Conservation (phyloP, 2,329 filamentous ascomycete species). For the Gnomoniopsis smithogilvyi region DNA sequence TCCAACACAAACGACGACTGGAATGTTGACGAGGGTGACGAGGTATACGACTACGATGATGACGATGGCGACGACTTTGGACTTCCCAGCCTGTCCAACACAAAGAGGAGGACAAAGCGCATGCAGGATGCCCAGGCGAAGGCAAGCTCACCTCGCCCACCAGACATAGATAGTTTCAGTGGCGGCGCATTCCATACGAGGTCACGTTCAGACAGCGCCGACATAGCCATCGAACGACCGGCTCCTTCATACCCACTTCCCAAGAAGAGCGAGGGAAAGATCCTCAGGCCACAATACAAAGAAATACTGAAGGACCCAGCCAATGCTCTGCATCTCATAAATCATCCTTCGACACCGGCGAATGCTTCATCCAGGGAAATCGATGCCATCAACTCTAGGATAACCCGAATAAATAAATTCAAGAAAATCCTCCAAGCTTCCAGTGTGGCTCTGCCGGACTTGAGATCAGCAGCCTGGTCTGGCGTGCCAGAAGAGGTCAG, state of each 20-base stretch:
- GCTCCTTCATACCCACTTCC: slow-evolving; percentile 80
- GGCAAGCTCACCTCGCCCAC: slow-evolving; percentile 20
- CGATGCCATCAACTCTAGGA: slow-evolving; percentile 81
- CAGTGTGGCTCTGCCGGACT: slow-evolving; percentile 78
- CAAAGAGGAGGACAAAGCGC: slow-evolving; percentile 68
- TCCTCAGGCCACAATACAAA: slow-evolving; percentile 94
- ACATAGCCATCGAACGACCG: slow-evolving; percentile 89
- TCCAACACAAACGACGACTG: slow-evolving; percentile 81
- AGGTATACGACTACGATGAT: slow-evolving; percentile 77
- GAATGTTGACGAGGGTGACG: slow-evolving; percentile 70
- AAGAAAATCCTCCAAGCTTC: slow-evolving; percentile 93
- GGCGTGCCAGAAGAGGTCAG: slow-evolving; percentile 93
- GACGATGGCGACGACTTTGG: slow-evolving; percentile 95
- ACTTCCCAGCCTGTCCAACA: slow-evolving; percentile 85
- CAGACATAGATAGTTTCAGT: slow-evolving; percentile 9
- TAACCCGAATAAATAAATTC: slow-evolving; percentile 97
- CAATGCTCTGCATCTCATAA: slow-evolving; percentile 91
- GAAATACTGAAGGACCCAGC: slow-evolving; percentile 87
- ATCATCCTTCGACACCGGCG: slow-evolving; percentile 71
- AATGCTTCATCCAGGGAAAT: slow-evolving; percentile 79
- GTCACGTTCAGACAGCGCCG: slow-evolving; percentile 78
- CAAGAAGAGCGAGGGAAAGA: slow-evolving; percentile 91
- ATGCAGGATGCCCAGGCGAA: slow-evolving; percentile 44
- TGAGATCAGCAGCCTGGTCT: slow-evolving; percentile 87
- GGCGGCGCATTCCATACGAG: slow-evolving; percentile 17